A percentile compares a stretch with the other conserved stretches of the same genome.
These are phyloP conservation scores for Didymella segeticola DNA, from an alignment of 2,329 filamentous ascomycete species.

Conservation along the genomic window DNA sequence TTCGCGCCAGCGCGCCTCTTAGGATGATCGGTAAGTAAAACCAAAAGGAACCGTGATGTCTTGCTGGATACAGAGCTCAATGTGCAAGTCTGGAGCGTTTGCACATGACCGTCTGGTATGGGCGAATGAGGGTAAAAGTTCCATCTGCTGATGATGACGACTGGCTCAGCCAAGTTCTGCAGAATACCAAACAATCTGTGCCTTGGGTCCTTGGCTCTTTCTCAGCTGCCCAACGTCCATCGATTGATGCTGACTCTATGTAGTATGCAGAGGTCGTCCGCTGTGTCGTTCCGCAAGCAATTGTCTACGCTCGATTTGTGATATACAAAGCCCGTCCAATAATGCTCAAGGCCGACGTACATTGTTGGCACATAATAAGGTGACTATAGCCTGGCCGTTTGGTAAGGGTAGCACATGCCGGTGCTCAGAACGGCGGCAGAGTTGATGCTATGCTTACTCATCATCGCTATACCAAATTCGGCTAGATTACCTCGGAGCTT, in stretches of 20 bases:
- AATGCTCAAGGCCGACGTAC: too few relatives aligned
- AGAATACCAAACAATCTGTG: neutral
- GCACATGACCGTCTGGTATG: neutral
- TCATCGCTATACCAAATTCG: neutral
- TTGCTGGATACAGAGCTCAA: neutral
- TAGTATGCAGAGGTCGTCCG: neutral
- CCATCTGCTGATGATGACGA: neutral
- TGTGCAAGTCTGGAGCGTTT: neutral
- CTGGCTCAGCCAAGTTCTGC: neutral
- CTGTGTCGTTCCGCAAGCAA: neutral
- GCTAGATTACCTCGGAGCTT: constrained; percentile 20
- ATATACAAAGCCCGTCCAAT: too few relatives aligned
- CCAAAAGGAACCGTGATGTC: neutral
- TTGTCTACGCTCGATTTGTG: too few relatives aligned
- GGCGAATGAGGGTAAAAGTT: neutral
- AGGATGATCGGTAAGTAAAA: neutral
- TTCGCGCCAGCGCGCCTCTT: neutral
- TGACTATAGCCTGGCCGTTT: too few relatives aligned
- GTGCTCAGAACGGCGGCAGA: too few relatives aligned
- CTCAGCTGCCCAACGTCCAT: neutral
- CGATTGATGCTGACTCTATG: neutral
- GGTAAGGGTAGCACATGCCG: too few relatives aligned
- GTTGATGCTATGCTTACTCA: constrained; percentile 13
- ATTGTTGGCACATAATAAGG: too few relatives aligned
- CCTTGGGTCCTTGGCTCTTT: constrained; percentile 1